Evolutionary conservation across 495 filamentous ascomycete species (phyloP).

Genomic region (Penicillium robsamsonii): DNA sequence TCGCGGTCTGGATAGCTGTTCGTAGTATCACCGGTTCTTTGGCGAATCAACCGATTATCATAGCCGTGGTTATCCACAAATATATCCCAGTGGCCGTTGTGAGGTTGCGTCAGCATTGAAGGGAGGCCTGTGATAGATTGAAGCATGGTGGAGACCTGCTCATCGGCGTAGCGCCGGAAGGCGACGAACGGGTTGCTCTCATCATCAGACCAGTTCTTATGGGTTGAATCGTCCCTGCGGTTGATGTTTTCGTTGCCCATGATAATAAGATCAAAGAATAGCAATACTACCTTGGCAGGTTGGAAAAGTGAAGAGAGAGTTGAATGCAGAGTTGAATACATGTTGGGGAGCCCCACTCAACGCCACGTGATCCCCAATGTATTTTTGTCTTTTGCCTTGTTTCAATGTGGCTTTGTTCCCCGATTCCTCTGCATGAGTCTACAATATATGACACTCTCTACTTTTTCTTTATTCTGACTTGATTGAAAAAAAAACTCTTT

Average conservation of each 20-base stretch:
- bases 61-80: constrained; percentile 35
- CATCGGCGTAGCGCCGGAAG: constrained; percentile 60
- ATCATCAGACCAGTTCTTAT: constrained; percentile 27
- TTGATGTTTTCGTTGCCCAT: constrained; percentile 37
- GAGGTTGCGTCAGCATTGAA: constrained; percentile 30
- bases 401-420: not conserved
- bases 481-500: not conserved
- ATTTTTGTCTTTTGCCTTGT: not conserved
- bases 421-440: not conserved
- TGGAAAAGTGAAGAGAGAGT: constrained; percentile 9
- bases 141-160: constrained; percentile 55
- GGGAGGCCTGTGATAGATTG: constrained; percentile 52
- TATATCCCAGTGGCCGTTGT: constrained; percentile 36
- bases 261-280: not conserved
- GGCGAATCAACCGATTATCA: constrained; percentile 21
- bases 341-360: constrained; percentile 14
- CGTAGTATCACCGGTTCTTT: constrained; percentile 17
- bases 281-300: not conserved
- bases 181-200: constrained; percentile 56
- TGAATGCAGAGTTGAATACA: not conserved
- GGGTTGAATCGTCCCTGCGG: constrained; percentile 12
- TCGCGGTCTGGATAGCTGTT: constrained; percentile 16
- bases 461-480: not conserved
- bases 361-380: constrained; percentile 19
- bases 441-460: not conserved